A percentile compares a stretch with the other conserved stretches of the same genome.
Evolutionary conservation across 2,329 filamentous ascomycete species (phyloP).

Genomic region (Aspergillus fructus): DNA sequence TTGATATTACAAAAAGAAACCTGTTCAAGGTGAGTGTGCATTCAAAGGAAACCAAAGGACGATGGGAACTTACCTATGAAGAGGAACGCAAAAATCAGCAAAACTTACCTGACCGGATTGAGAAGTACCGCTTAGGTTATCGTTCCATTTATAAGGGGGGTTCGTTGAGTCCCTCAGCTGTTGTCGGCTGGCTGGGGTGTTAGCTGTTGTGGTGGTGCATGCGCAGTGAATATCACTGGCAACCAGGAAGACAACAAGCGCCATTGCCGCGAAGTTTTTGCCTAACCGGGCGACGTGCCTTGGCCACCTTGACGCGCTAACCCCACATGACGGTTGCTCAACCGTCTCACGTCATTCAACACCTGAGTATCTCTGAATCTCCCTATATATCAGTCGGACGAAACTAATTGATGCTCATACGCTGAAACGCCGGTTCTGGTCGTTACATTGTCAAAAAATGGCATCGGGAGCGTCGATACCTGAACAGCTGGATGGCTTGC

Average conservation of each 20-base stretch:
- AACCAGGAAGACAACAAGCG: slow-evolving; percentile 19
- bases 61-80: slow-evolving; percentile 12
- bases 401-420: neutral
- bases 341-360: slow-evolving; percentile 17
- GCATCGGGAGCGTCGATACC: slow-evolving; percentile 54
- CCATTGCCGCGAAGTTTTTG: slow-evolving; percentile 22
- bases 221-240: slow-evolving; percentile 9
- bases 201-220: slow-evolving; percentile 22
- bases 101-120: slow-evolving; percentile 14
- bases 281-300: slow-evolving; percentile 11
- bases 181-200: neutral
- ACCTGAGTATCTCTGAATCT: neutral
- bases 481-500: slow-evolving; percentile 68
- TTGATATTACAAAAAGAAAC: slow-evolving; percentile 20
- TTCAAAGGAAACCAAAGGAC: neutral
- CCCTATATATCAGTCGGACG: neutral
- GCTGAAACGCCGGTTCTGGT: neutral
- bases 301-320: slow-evolving; percentile 1
- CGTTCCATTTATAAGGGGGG: slow-evolving; percentile 9
- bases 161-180: neutral
- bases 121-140: neutral
- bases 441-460: slow-evolving; percentile 29
- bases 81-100: neutral
- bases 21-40: neutral
- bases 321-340: slow-evolving; percentile 19